Evolutionary conservation across 73 alveolate species (phyloP), one percentile per base, ranked within the genome.

Genomic region (Paramecium tetraurelia): DNA sequence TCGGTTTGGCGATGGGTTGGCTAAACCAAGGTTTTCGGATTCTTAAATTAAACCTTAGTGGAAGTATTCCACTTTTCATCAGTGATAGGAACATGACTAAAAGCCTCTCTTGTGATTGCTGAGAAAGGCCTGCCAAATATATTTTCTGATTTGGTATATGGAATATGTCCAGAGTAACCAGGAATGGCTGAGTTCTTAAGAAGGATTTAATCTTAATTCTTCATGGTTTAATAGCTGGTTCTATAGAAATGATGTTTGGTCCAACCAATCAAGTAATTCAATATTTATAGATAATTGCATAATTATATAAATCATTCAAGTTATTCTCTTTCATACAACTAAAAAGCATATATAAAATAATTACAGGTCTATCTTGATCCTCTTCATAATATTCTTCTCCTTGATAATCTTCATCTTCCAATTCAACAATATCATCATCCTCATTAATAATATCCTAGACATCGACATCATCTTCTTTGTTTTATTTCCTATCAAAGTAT

Each of bases 281-380:
- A 63, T 63, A 63, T 63, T 27, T 63, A 63, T 63, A 31, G 48
- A 63, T 63, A 31, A 33, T 63, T 63, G 46, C 50, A 63, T 63
- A 53, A 63, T 63, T 31, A 72, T 72, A 72, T 36, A 70, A 70
- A 72, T 72, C 86, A 72, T 40, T 72, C 86, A 29, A 72, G 46
- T 36, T 72, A 33, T 38, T 72, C 86, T 36, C 86, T 72, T 72
- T 72, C 86, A 72, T 72, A 72, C 59, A 72, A 72, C 86, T 72
- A 72, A 36, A 36, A 36, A 36, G n/a, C 11, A 36, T 14, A 72
- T 36, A 72, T 11, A 36, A 27, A 4, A 35, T 36, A 36, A 4
- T 12, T 72, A 72, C 86, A 12, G 86, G 86, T 63, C 46, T 31
- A 27, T 63, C 84, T 72, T 72, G 40, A 33, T 72, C 57, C 14